phyloP scores from a whole-genome alignment of 768 basidiomycete species.

The Leucosporidium yakuticum region DNA sequence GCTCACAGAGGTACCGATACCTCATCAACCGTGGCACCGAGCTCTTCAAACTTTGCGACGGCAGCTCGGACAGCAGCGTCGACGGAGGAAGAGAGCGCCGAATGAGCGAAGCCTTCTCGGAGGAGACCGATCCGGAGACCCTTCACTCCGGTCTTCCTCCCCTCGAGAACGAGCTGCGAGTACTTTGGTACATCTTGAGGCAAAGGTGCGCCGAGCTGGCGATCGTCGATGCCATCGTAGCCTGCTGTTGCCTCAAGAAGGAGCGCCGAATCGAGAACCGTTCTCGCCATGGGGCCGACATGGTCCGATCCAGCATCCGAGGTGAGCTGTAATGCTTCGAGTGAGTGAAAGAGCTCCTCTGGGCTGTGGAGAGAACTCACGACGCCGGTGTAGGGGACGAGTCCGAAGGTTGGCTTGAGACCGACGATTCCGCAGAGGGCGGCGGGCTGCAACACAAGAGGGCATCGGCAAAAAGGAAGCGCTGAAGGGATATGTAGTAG shows the following conservation, averaged over 20 bases:
- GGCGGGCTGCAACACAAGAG: conserved; percentile 41
- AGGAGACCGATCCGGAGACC: conserved; percentile 49
- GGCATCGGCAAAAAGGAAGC: not conserved
- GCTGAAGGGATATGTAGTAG: not conserved
- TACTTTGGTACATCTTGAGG: conserved; percentile 45
- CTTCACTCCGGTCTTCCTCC: conserved; percentile 35
- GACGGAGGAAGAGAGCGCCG: conserved; percentile 45
- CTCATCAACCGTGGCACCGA: conserved; percentile 49
- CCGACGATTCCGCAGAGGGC: conserved; percentile 49
- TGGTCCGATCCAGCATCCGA: not conserved
- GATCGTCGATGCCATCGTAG: conserved; percentile 49
- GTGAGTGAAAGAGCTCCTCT: conserved; percentile 37
- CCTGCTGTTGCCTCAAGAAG: conserved; percentile 50
- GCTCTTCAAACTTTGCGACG: conserved; percentile 42
- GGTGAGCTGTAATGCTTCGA: not conserved
- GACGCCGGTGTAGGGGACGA: conserved; percentile 52
- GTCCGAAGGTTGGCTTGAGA: conserved; percentile 48
- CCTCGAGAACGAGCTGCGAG: conserved; percentile 29
- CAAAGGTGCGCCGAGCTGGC: conserved; percentile 45
- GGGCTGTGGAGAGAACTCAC: conserved; percentile 48
- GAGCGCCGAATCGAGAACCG: conserved; percentile 43
- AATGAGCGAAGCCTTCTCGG: conserved; percentile 45
- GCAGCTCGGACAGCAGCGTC: conserved; percentile 43
- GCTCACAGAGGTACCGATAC: conserved; percentile 45
- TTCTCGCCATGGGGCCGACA: not conserved